Evolutionary conservation across 2,329 filamentous ascomycete genomes (phyloP), one percentile per base, ranked within the genome.

Genomic region (Helicocarpus griseus): DNA sequence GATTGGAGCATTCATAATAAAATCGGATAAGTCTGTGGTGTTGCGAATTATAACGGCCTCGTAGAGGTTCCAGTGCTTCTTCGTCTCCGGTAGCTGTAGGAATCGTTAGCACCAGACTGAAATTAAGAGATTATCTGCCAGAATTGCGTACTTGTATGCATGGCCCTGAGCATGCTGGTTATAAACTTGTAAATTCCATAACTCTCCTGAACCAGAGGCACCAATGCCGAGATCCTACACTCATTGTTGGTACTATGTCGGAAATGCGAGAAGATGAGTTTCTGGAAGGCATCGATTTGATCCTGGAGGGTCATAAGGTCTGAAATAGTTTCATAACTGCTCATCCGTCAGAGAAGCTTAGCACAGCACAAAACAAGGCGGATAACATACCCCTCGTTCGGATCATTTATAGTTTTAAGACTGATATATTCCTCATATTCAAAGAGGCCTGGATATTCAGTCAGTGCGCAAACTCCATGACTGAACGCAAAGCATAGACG

Each of bases 101-200:
- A 11, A 39, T 44, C 8, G 33, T 33, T 39, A 38, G 43, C 26
- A 31, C 35, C 46, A 66, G 54, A 66, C 58, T 24, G 49, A 14
- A 48, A 48, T 39, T 56, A 55, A 22, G 21, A 3, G 1, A 26
- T 7, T 36, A 24, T 29, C 17, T 17, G 14, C 8, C 29, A 47
- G 1, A 9, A 9, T 17, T 40, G 73, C 84, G 65, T 75, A 90
- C 87, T 89, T 2, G 87, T 91, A 68, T 98, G 91, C 90, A 98
- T 96, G 14, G 93, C 93, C 51, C 93, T 82, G 56, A 98, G 73
- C 93, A 98, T 98, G 85, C 93, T 98, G 0, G 93, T 98, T 58
- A 96, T 90, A 68, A 98, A 98, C 71, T 97, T 97, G 77, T 98
- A 98, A 60, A 98, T 97, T 45, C 93, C 93, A 70, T 97, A 98